Percentiles rank a stretch among this genome's conserved stretches.
Evolutionary conservation across 306 rosid genomes (phyloP).

Genomic region (Sphenostylis stenocarpa): DNA sequence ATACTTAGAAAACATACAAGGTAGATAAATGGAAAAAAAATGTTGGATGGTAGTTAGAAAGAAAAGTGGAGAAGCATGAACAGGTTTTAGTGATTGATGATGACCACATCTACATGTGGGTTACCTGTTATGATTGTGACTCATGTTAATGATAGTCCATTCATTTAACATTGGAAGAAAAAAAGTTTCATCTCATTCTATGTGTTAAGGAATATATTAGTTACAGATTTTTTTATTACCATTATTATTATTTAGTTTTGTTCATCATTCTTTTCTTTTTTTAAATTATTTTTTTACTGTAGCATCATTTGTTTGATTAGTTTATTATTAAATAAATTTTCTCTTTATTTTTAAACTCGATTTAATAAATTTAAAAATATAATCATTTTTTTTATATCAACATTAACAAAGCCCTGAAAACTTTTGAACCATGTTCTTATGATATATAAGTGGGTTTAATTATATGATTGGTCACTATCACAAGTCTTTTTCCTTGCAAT

Average conservation of each 20-base stretch:
- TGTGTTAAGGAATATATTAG: not conserved
- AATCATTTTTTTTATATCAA: too few relatives aligned
- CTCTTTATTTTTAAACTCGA: too few relatives aligned
- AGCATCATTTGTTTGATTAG: not conserved
- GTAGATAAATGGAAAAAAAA: too few relatives aligned
- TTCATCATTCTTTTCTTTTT: not conserved
- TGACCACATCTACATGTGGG: conserved; percentile 49
- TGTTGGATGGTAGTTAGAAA: conserved; percentile 26
- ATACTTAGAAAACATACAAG: too few relatives aligned
- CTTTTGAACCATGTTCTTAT: too few relatives aligned
- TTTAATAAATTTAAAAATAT: too few relatives aligned
- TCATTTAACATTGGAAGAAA: not conserved
- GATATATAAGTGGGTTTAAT: too few relatives aligned
- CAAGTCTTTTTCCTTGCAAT: conserved; percentile 6
- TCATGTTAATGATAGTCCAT: conserved; percentile 42
- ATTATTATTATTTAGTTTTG: too few relatives aligned
- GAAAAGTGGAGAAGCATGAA: conserved; percentile 38
- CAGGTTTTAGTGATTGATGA: not conserved
- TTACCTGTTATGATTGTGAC: conserved; percentile 53
- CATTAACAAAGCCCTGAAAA: too few relatives aligned
- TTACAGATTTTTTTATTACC: too few relatives aligned
- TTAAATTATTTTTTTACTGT: too few relatives aligned
- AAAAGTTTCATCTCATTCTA: not conserved
- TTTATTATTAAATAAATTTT: too few relatives aligned
- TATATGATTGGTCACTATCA: conserved; percentile 31